Conservation (phyloP, 148 eudicot species). For the Fagopyrum tataricum region DNA sequence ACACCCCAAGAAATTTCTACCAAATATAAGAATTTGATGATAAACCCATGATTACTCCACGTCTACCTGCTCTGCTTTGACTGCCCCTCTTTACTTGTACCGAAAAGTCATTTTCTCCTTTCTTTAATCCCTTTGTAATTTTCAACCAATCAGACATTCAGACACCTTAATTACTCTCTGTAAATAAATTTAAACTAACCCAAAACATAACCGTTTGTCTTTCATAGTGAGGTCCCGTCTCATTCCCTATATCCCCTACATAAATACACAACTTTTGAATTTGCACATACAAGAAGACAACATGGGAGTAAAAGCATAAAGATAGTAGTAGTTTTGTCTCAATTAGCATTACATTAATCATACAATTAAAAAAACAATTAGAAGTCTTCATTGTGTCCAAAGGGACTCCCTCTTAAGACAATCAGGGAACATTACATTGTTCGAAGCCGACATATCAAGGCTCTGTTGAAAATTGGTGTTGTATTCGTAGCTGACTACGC, state of each 20-base stretch:
- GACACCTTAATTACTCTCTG: neutral
- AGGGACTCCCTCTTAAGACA: constrained; percentile 70
- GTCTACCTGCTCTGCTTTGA: constrained; percentile 21
- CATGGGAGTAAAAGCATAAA: neutral
- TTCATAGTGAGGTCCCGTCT: neutral
- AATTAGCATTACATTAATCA: constrained; percentile 8
- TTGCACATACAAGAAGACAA: neutral
- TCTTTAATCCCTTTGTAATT: neutral
- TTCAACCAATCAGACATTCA: neutral
- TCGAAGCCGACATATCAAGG: constrained; percentile 35
- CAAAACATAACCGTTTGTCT: neutral
- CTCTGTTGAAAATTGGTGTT: constrained; percentile 24
- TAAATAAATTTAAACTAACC: neutral
- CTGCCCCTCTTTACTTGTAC: neutral
- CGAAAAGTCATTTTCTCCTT: neutral
- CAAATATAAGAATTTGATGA: no score
- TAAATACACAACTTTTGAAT: no score
- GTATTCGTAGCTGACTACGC: constrained; percentile 5
- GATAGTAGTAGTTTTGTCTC: neutral
- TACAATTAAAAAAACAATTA: neutral
- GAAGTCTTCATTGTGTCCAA: constrained; percentile 38
- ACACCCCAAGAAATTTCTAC: no score
- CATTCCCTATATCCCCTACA: neutral
- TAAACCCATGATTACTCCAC: constrained; percentile 26
- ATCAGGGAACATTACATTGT: constrained; percentile 39